Evolutionary conservation across 306 rosid species (phyloP).

Genomic region (Oemleria cerasiformis): DNA sequence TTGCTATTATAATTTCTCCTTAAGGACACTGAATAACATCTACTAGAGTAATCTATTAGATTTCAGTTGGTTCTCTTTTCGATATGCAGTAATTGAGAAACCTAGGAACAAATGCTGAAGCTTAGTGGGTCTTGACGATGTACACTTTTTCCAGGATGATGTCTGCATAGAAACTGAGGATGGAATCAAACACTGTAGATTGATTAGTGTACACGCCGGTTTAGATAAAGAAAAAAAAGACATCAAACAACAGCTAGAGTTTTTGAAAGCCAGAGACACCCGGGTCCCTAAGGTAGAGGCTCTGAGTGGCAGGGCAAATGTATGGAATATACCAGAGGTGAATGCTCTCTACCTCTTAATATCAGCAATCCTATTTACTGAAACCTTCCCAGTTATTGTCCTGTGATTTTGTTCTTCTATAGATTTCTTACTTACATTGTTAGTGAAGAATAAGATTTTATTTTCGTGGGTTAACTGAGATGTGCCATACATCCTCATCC

Average conservation of each 20-base stretch:
- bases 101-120: constrained; percentile 26
- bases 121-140: constrained; percentile 15
- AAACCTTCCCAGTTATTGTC: not conserved
- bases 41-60: too few species aligned
- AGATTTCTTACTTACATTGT: not conserved
- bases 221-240: constrained; percentile 58
- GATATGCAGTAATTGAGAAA: constrained; percentile 13
- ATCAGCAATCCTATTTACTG: not conserved
- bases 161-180: constrained; percentile 57
- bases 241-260: constrained; percentile 63
- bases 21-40: too few species aligned
- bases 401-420: not conserved
- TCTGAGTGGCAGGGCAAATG: constrained; percentile 70
- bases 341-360: constrained; percentile 20
- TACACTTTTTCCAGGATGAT: constrained; percentile 52
- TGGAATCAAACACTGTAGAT: constrained; percentile 56
- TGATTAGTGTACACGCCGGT: constrained; percentile 95
- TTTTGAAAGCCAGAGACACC: constrained; percentile 67
- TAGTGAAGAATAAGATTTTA: not conserved
- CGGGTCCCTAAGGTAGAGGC: constrained; percentile 57
- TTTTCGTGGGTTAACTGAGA: not conserved
- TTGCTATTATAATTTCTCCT: constrained; percentile 19
- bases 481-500: constrained; percentile 3
- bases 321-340: constrained; percentile 85
- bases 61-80: not conserved